A percentile compares a stretch with the other conserved stretches of the same genome.
These are phyloP conservation scores for Blastocystis sp. DNA, from an alignment of 352 stramenopile genomes.

Conservation along the genomic window DNA sequence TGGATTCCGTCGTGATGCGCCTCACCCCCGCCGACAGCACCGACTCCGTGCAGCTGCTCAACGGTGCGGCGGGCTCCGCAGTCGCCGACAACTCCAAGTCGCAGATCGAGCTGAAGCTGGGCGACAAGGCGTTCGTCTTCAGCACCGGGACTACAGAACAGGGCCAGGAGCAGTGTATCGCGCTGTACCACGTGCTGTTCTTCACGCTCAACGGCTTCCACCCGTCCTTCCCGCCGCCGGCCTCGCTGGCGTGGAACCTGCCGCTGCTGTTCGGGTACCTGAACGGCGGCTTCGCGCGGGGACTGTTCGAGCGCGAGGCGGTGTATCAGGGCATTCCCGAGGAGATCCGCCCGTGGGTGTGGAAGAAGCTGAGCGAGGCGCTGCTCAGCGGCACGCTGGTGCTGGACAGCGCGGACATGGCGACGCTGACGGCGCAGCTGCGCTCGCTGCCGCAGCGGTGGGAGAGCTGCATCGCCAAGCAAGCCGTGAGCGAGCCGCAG, in stretches of 20 bases:
- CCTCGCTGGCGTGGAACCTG: constrained; percentile 39
- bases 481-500: background rate
- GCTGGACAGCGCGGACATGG: background rate
- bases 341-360: constrained; percentile 63
- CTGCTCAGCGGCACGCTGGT: constrained; percentile 28
- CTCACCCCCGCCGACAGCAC: constrained; percentile 8
- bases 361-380: constrained; percentile 36
- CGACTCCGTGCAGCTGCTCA: constrained; percentile 21
- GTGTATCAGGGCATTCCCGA: constrained; percentile 64
- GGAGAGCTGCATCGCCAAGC: background rate
- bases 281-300: constrained; percentile 8
- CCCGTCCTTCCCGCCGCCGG: constrained; percentile 2
- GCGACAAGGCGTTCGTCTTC: constrained; percentile 42
- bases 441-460: background rate
- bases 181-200: constrained; percentile 61
- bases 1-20: constrained; percentile 23
- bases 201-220: constrained; percentile 53
- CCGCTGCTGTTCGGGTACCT: constrained; percentile 18
- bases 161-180: background rate
- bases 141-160: constrained; percentile 14
- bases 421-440: constrained; percentile 1
- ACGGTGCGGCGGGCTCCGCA: background rate
- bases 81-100: constrained; percentile 24
- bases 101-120: constrained; percentile 54
- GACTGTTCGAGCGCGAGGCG: constrained; percentile 54